Conservation (phyloP, 352 stramenopile species). For the Phytophthora rubi region DNA sequence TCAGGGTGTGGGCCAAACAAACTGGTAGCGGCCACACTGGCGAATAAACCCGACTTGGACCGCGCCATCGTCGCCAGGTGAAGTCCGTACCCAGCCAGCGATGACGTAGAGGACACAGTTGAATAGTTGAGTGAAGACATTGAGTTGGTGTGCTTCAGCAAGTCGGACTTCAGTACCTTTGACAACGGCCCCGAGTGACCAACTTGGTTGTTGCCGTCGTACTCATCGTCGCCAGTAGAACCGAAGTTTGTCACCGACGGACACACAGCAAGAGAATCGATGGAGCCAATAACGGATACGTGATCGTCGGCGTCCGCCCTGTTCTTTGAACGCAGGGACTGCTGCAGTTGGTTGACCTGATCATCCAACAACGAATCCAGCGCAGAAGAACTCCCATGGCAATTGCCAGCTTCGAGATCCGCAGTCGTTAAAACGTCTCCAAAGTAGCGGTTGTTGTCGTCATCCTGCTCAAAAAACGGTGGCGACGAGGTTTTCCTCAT, state of each 20-base stretch:
- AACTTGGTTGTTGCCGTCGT: slow-evolving; percentile 41
- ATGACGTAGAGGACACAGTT: slow-evolving; percentile 56
- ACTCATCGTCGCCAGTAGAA: slow-evolving; percentile 29
- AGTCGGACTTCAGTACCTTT: slow-evolving; percentile 21
- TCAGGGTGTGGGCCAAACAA: slow-evolving; percentile 47
- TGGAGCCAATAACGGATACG: slow-evolving; percentile 31
- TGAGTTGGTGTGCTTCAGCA: slow-evolving; percentile 47
- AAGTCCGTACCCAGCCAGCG: slow-evolving; percentile 46
- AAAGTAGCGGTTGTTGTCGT: slow-evolving; percentile 42
- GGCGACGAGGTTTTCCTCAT: slow-evolving; percentile 43
- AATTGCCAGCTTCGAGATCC: slow-evolving; percentile 33
- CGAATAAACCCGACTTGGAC: slow-evolving; percentile 40
- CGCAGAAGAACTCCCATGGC: slow-evolving; percentile 16
- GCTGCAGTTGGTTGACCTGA: slow-evolving; percentile 36
- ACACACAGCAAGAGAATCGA: slow-evolving; percentile 43
- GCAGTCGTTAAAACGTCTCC: slow-evolving; percentile 34
- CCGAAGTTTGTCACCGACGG: slow-evolving; percentile 34
- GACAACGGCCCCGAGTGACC: slow-evolving; percentile 21
- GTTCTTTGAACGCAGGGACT: slow-evolving; percentile 34
- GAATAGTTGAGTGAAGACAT: slow-evolving; percentile 49
- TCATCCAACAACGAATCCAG: slow-evolving; percentile 41
- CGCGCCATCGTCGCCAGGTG: slow-evolving; percentile 46
- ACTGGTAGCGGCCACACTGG: slow-evolving; percentile 31
- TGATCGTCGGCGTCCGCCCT: slow-evolving; percentile 24
- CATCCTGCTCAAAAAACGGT: slow-evolving; percentile 25